Evolutionary conservation across 208 protist species (phyloP), one percentile per base, ranked within the genome.

Genomic region (Lotmaria passim): DNA sequence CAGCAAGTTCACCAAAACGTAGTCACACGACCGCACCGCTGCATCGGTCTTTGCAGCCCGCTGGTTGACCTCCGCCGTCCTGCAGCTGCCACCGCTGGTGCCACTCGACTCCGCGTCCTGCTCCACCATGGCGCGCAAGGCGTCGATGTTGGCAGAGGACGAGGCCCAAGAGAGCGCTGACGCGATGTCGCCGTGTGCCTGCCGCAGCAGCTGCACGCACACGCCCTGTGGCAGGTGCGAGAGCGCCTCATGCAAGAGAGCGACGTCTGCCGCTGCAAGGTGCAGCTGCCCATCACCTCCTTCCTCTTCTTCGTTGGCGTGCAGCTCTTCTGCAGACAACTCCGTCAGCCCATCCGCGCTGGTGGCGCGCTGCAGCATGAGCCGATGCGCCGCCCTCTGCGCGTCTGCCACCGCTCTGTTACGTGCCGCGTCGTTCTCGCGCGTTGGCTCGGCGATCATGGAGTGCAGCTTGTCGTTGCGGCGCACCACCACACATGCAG

Each of bases 1-100:
- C 28, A 78, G 56, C 10, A 86, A 50, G 55, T 86, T 88, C 39
- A 88, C 67, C 58, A 91, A 41, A 26, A 89, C 74, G 41, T 78
- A 65, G 39, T 85, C 78, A 26, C 69, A 73, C 44, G 34, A 39
- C 33, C 26, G 38, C 53, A 71, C 24, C 28, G 39, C 48, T 15
- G 17, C 38, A 21, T 48, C 39, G 39, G 63, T 57, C 62, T 68
- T 75, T 34, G 38, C 58, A 28, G 53, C 59, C 47, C 55, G 57
- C 52, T 66, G 69, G 17, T 39, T 47, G 24, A 21, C 17, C 2
- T 17, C 10, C 10, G 28, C 7, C 19, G 38, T 47, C 31, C 67
- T 58, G 24, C 31, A 33, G 36, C 12, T 21, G n/a, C 67, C 52
- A 19, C 31, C 34, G 36, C 12, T 21, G n/a, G 46, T 44, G 51